phyloP scores from a whole-genome alignment of 495 filamentous ascomycete genomes.

The Thermochaetoides thermophila region DNA sequence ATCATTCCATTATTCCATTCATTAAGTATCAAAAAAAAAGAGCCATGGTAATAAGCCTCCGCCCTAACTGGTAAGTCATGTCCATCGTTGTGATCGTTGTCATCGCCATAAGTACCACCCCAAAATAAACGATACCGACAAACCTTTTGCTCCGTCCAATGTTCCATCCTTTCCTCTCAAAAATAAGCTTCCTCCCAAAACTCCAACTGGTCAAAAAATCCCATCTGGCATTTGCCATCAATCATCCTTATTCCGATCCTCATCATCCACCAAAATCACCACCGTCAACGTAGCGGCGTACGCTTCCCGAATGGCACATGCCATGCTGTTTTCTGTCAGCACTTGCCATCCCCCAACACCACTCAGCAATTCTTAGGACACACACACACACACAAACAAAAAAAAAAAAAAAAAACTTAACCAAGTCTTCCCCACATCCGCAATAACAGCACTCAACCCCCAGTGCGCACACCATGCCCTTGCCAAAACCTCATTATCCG shows the following conservation, averaged over 20 bases:
- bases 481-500: conserved; percentile 59
- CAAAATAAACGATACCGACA: too few relatives aligned
- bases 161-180: too few relatives aligned
- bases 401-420: conserved; percentile 18
- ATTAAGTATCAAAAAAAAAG: too few relatives aligned
- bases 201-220: too few relatives aligned
- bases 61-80: too few relatives aligned
- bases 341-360: not conserved
- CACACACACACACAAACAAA: not conserved
- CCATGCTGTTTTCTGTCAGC: conserved; percentile 31
- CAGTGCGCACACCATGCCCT: conserved; percentile 59
- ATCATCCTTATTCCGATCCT: conserved; percentile 14
- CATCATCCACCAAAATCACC: conserved; percentile 42
- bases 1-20: too few relatives aligned
- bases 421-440: conserved; percentile 53
- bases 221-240: too few relatives aligned
- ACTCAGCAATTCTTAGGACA: not conserved
- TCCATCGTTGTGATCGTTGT: too few relatives aligned
- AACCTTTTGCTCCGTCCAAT: too few relatives aligned
- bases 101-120: too few relatives aligned
- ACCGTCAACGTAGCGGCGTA: conserved; percentile 56
- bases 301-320: conserved; percentile 55
- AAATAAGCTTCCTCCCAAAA: too few relatives aligned
- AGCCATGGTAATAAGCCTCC: too few relatives aligned
- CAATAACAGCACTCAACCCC: conserved; percentile 51